Evolutionary conservation across 257 asterid species (phyloP).

Genomic region (Catharanthus roseus): DNA sequence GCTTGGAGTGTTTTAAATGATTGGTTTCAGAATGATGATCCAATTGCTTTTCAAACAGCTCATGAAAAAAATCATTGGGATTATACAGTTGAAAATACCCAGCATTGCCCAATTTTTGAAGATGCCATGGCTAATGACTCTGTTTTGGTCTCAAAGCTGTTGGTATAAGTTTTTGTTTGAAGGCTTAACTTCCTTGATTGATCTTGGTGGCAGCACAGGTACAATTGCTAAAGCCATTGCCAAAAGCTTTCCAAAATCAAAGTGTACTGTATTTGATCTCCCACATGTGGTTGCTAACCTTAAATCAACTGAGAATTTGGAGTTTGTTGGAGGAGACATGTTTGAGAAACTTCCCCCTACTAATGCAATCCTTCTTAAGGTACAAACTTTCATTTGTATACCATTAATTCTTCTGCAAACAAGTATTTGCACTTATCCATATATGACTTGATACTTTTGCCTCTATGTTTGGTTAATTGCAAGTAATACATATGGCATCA

Average conservation of each 20-base stretch:
- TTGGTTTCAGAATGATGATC: no score
- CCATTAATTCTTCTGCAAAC: no score
- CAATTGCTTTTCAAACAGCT: conserved; percentile 5
- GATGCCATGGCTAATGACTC: conserved; percentile 19
- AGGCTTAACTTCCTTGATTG: conserved; percentile 9
- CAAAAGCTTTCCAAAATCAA: not conserved
- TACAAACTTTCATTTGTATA: not conserved
- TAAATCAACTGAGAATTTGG: not conserved
- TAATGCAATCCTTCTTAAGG: conserved; percentile 8
- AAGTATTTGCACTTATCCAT: no score
- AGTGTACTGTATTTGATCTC: conserved; percentile 8
- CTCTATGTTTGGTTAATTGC: no score
- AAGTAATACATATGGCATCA: no score
- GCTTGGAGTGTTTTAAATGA: no score
- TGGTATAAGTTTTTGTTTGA: conserved; percentile 15
- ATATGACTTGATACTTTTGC: no score
- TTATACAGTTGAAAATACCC: not conserved
- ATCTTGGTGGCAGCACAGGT: conserved; percentile 13
- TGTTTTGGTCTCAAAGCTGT: not conserved
- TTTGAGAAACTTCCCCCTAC: conserved; percentile 11
- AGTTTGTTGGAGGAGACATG: conserved; percentile 10
- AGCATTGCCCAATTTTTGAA: not conserved
- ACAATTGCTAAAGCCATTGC: conserved; percentile 1
- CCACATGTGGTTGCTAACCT: conserved; percentile 11
- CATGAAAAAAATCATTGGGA: conserved; percentile 5